Percentiles rank a stretch among this genome's conserved stretches.
phyloP scores from a whole-genome alignment of 2,329 filamentous ascomycete genomes.

The Aspergillus nomiae region DNA sequence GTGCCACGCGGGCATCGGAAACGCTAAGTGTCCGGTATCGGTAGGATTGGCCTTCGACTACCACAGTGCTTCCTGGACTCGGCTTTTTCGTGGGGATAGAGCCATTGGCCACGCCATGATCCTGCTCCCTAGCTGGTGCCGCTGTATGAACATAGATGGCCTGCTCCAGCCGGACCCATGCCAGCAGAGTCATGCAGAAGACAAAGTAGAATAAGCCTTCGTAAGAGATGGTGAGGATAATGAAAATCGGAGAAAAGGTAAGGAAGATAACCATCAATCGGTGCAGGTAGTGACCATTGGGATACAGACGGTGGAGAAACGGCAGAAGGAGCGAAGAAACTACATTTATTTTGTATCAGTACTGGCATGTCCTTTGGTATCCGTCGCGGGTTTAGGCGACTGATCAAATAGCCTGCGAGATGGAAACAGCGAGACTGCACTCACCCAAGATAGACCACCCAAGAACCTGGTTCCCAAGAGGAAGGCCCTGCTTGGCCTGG shows the following conservation, averaged over 20 bases:
- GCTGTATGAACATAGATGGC: constrained; percentile 59
- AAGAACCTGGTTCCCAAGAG: constrained; percentile 81
- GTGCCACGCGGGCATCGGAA: constrained; percentile 80
- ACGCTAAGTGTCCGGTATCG: constrained; percentile 70
- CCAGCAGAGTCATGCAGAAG: constrained; percentile 78
- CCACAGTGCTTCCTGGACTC: constrained; percentile 36
- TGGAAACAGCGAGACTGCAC: constrained; percentile 22
- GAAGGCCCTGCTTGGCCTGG: constrained; percentile 81
- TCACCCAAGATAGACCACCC: constrained; percentile 79
- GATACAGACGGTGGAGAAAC: constrained; percentile 75
- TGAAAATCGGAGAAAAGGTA: constrained; percentile 88
- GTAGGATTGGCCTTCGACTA: constrained; percentile 33
- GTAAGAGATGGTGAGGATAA: constrained; percentile 96
- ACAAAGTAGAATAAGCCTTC: constrained; percentile 94
- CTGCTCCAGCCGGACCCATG: constrained; percentile 92
- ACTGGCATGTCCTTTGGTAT: too few relatives aligned
- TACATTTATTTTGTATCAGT: constrained; percentile 31
- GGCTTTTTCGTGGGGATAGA: constrained; percentile 28
- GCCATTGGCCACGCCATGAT: constrained; percentile 16
- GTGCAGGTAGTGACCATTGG: constrained; percentile 87
- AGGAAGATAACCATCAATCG: constrained; percentile 86
- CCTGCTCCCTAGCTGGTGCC: constrained; percentile 19
- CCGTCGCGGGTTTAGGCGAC: too few relatives aligned
- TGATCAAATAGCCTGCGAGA: neutral
- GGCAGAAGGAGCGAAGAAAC: constrained; percentile 77